Base-by-base conservation (phyloP, 495 filamentous ascomycete genomes). In the Recurvomyces mirabilis region DNA sequence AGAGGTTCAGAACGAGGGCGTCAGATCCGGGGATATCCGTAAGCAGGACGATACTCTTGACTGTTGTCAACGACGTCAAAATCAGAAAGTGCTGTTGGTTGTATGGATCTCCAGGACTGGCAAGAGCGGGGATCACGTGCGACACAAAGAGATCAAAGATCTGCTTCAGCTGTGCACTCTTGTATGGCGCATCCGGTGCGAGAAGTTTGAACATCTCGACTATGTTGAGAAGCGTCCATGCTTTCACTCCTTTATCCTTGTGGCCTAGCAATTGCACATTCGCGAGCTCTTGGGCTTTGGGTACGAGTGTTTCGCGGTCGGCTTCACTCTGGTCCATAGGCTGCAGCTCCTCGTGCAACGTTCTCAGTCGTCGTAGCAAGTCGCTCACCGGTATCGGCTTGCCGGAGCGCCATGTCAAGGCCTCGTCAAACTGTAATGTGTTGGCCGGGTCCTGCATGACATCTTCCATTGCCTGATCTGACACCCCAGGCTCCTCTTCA, bases 181-280 rank as follows among this genome's bases (percentile, higher is more conserved):
- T 94, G 65, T 93, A 96, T 10, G 91, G 91, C 62, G 91, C 91
- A 74, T 96, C 79, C 4, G 91, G 91, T 23, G 91, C 91, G 67
- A 87, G 94, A 21, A 99, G 70, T 54, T 84, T 77, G 61, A 99
- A 75, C 43, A 99, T 84, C 60, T 99, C 93, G 31, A 94, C 87
- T 53, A 96, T 69, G 60, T 87, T 95, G 58, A 83, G 84, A 11
- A 85, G 79, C 30, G 82, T 77, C 69, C 80, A 93, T 14, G 93
- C 91, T 49, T 81, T 77, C 19, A 99, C 88, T 11, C 91, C 91
- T 44, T 77, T 81, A 59, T 99, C 93, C 65, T 93, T 93, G 61
- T 99, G 93, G 34, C 66, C 72, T 22, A 96, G 65, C 14, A 99
- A 68, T 52, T 89, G 83, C 33, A 78, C 81, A 25, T 77, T 80